Percentiles rank a stretch among this genome's conserved stretches.
These are phyloP conservation scores for Rhizopogon salebrosus DNA, from an alignment of 768 basidiomycete genomes.

Conservation along the genomic window DNA sequence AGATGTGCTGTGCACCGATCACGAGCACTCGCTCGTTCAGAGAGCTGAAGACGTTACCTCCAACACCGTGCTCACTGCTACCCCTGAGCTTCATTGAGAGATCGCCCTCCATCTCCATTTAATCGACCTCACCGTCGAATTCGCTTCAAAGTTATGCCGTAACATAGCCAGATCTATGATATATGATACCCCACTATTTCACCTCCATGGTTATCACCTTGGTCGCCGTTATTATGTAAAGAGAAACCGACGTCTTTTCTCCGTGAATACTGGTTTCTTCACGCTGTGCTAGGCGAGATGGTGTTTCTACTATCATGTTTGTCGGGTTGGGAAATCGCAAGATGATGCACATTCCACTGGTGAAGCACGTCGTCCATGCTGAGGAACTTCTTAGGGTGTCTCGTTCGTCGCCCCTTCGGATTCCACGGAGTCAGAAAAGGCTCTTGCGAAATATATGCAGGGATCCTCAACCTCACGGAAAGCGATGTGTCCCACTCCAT, in stretches of 20 bases:
- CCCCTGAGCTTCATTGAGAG: not conserved
- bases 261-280: not conserved
- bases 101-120: not conserved
- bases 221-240: not conserved
- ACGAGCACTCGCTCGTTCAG: not conserved
- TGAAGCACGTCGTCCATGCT: constrained; percentile 18
- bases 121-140: not conserved
- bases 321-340: not conserved
- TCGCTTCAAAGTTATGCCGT: not conserved
- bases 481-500: constrained; percentile 18
- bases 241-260: not conserved
- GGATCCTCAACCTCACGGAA: constrained; percentile 21
- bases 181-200: not conserved
- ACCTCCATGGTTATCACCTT: not conserved
- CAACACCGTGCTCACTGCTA: not conserved
- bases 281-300: not conserved
- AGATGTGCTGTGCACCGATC: not conserved
- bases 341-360: constrained; percentile 9
- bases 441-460: constrained; percentile 20
- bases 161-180: not conserved
- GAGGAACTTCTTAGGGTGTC: constrained; percentile 11
- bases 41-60: not conserved
- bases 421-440: constrained; percentile 18
- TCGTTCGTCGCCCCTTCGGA: constrained; percentile 16
- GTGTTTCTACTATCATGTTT: not conserved